Evolutionary conservation across 192 early-diverging fungal species (phyloP).

Genomic region (Backusella parvicylindrica): DNA sequence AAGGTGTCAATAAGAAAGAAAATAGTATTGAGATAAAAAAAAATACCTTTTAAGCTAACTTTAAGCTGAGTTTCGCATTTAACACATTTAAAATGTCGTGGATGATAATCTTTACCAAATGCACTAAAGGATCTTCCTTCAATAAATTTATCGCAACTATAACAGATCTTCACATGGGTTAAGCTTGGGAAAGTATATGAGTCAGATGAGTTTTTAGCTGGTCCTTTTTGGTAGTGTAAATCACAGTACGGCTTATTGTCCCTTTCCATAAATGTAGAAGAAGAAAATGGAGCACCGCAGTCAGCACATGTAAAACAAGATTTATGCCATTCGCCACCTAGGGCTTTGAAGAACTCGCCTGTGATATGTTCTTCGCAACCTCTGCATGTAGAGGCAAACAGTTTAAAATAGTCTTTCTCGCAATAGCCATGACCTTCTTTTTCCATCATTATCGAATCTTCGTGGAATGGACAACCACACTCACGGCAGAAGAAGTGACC

Average conservation of each 20-base stretch:
- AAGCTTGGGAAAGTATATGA: not conserved
- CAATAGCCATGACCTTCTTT: slow-evolving; percentile 54
- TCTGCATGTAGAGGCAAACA: slow-evolving; percentile 49
- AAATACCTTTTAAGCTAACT: slow-evolving; percentile 24
- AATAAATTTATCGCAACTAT: slow-evolving; percentile 16
- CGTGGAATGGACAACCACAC: slow-evolving; percentile 51
- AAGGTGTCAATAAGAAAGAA: not conserved
- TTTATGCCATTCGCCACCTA: slow-evolving; percentile 55
- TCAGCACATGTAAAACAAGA: slow-evolving; percentile 55
- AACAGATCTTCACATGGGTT: slow-evolving; percentile 9
- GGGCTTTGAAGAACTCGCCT: slow-evolving; percentile 46
- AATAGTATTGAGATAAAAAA: not conserved
- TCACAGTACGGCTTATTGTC: slow-evolving; percentile 14
- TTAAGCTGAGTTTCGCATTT: slow-evolving; percentile 22
- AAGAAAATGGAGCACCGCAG: not conserved
- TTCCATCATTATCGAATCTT: slow-evolving; percentile 47
- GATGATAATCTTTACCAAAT: slow-evolving; percentile 31
- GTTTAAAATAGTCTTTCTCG: slow-evolving; percentile 49
- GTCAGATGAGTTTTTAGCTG: not conserved
- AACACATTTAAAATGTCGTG: slow-evolving; percentile 30
- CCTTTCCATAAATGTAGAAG: not conserved
- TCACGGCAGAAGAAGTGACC: slow-evolving; percentile 59
- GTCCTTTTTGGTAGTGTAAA: not conserved
- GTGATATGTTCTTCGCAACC: slow-evolving; percentile 47
- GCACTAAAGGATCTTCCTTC: slow-evolving; percentile 23